These are phyloP conservation scores for Rhynchospora pubera DNA, from an alignment of 176 grass and related monocot genomes.

Conservation along the genomic window DNA sequence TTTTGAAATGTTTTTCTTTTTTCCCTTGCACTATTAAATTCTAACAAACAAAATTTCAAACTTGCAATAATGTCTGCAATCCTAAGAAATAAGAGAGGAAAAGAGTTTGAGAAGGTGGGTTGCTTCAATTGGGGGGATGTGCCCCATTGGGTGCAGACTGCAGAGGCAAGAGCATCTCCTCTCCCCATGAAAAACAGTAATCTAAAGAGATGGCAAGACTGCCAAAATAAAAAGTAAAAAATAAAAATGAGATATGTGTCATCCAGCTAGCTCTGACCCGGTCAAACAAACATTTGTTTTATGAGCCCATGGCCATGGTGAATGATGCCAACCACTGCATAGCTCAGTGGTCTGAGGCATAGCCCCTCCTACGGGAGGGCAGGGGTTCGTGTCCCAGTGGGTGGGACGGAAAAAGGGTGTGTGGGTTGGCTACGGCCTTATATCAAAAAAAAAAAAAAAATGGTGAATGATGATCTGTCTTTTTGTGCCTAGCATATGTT, in stretches of 20 bases:
- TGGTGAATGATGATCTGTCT: constrained; percentile 28
- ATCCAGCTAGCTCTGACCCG: constrained; percentile 9
- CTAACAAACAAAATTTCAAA: background rate
- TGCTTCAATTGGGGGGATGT: constrained; percentile 4
- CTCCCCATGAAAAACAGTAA: constrained; percentile 17
- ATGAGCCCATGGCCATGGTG: constrained; percentile 16
- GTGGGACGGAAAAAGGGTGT: no score
- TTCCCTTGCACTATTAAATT: background rate
- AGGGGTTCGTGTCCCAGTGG: no score
- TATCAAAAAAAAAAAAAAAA: no score
- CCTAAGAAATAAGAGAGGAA: background rate
- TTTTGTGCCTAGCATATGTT: constrained; percentile 17
- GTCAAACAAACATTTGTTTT: constrained; percentile 39
- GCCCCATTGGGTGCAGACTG: background rate
- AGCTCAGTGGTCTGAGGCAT: no score
- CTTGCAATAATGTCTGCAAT: background rate
- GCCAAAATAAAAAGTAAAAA: constrained; percentile 10
- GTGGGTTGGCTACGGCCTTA: no score
- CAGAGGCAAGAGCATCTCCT: background rate
- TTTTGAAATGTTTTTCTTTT: background rate
- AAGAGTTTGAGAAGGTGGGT: background rate
- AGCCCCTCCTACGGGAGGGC: no score
- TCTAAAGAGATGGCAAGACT: background rate
- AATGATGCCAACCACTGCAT: no score
- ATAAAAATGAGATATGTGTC: background rate